Evolutionary conservation across 257 asterid species (phyloP), one percentile per base, ranked within the genome.

Genomic region (Scutellaria galericulata): DNA sequence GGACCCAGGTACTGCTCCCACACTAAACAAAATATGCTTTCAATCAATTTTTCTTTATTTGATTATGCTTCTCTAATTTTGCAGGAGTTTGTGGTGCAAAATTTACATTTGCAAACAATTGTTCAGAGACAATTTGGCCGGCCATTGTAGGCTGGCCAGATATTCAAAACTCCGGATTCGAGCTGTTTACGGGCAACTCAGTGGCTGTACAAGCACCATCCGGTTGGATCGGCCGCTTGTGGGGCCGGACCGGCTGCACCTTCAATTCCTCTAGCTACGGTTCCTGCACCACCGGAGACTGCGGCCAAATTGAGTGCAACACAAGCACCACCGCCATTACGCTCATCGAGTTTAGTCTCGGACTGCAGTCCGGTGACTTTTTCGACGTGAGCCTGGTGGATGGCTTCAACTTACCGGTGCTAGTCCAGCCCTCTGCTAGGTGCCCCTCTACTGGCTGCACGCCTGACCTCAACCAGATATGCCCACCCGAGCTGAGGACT

Each of bases 201-300:
- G 85, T 86, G 44, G 58, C 82, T 39, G 58, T 89, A 66, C 83
- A 79, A 70, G 87, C 83, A 4, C 88, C 94, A 1, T 74, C 84
- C 5, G 89, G 90, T 10, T 87, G 96, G 96, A 80, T 78, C 7
- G 94, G 96, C 6, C 81, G 89, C 3, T 83, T 89, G 63, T 86
- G 94, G 94, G 96, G 76, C 44, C 60, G 90, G 64, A 84, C 87
- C 24, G 91, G 88, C 7, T 89, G 94, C 69, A 66, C 51, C 9
- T 86, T 86, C 64, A 85, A 86, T 35, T 77, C 31, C 5, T 75
- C 86, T 0, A 89, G 84, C 35, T 73, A 13, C 24, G 89, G 87
- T 1, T 65, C 84, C n/a, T 87, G 96, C 61, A 3, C 80, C 42
- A 87, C 89, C 8, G 94, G 86, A 0, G 89, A 86, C 54, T 89